Evolutionary conservation across 805 yeast genomes (phyloP).

Genomic region (Pichia heedii): DNA sequence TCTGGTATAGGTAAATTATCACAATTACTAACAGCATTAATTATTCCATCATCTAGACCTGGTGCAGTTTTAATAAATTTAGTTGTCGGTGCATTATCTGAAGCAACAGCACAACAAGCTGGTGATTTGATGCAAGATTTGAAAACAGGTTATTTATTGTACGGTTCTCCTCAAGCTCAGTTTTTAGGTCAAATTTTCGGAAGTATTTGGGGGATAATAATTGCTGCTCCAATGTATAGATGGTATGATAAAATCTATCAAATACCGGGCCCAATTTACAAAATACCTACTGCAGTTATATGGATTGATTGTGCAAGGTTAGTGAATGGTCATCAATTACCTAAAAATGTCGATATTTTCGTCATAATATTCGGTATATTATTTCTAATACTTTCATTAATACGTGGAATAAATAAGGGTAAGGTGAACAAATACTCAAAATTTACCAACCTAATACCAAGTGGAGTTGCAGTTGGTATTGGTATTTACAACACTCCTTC

Average conservation of each 20-base stretch:
- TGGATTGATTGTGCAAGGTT: conserved; percentile 96
- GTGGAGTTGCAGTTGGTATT: conserved; percentile 95
- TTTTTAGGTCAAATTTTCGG: conserved; percentile 87
- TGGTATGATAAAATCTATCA: conserved; percentile 75
- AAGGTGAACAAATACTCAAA: conserved; percentile 1
- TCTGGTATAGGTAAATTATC: conserved; percentile 94
- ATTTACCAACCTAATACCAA: conserved; percentile 49
- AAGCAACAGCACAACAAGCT: conserved; percentile 98
- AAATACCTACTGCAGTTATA: conserved; percentile 91
- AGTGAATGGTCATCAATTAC: conserved; percentile 86
- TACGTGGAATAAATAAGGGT: conserved; percentile 28
- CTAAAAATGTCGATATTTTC: conserved; percentile 61
- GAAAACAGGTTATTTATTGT: conserved; percentile 85
- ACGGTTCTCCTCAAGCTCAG: conserved; percentile 90
- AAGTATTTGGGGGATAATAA: conserved; percentile 69
- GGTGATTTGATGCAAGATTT: conserved; percentile 97
- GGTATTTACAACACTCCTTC: conserved; percentile 93
- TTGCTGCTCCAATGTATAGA: conserved; percentile 75
- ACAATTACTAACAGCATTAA: conserved; percentile 75
- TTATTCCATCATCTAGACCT: conserved; percentile 66
- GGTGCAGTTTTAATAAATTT: conserved; percentile 77
- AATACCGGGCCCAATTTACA: conserved; percentile 72
- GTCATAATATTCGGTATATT: conserved; percentile 53
- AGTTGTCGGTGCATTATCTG: conserved; percentile 95
- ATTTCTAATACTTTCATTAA: conserved; percentile 61